phyloP scores from a whole-genome alignment of 805 yeast genomes.

The Candida sithepensis region DNA sequence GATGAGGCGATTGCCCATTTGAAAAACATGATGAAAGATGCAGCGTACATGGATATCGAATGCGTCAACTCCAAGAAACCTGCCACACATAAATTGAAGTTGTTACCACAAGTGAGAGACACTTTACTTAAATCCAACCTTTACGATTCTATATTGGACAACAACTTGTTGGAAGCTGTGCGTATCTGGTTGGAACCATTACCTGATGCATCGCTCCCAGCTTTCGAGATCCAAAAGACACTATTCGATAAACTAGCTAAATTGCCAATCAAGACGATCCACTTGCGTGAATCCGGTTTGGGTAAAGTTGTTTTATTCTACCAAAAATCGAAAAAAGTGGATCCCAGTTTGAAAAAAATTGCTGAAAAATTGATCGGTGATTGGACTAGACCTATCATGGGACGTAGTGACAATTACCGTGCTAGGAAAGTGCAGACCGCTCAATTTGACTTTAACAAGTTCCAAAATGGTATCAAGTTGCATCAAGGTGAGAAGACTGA shows the following conservation, averaged over 20 bases:
- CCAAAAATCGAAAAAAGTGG: slow-evolving; percentile 86
- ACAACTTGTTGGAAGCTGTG: slow-evolving; percentile 87
- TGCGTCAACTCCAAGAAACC: slow-evolving; percentile 58
- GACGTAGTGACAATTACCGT: slow-evolving; percentile 90
- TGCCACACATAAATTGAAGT: slow-evolving; percentile 71
- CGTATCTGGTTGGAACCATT: slow-evolving; percentile 97
- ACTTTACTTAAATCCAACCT: slow-evolving; percentile 76
- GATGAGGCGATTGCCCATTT: slow-evolving; percentile 83
- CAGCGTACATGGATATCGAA: slow-evolving; percentile 70
- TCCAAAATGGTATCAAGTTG: slow-evolving; percentile 38
- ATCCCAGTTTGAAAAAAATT: slow-evolving; percentile 75
- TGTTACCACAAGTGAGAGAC: slow-evolving; percentile 75
- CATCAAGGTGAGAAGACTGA: slow-evolving; percentile 22
- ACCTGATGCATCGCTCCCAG: slow-evolving; percentile 98
- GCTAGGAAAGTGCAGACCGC: slow-evolving; percentile 72
- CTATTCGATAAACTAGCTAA: slow-evolving; percentile 68
- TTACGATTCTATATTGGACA: slow-evolving; percentile 90
- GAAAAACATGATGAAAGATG: slow-evolving; percentile 86
- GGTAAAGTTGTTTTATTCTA: slow-evolving; percentile 94
- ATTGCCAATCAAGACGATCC: slow-evolving; percentile 93
- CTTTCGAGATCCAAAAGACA: slow-evolving; percentile 90
- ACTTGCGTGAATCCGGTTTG: slow-evolving; percentile 87
- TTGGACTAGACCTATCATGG: slow-evolving; percentile 98
- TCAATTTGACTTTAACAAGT: slow-evolving; percentile 61
- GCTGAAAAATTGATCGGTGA: slow-evolving; percentile 92